phyloP scores from a whole-genome alignment of 1,284 basidiomycete genomes.

The Gastroboletus turbinatus region DNA sequence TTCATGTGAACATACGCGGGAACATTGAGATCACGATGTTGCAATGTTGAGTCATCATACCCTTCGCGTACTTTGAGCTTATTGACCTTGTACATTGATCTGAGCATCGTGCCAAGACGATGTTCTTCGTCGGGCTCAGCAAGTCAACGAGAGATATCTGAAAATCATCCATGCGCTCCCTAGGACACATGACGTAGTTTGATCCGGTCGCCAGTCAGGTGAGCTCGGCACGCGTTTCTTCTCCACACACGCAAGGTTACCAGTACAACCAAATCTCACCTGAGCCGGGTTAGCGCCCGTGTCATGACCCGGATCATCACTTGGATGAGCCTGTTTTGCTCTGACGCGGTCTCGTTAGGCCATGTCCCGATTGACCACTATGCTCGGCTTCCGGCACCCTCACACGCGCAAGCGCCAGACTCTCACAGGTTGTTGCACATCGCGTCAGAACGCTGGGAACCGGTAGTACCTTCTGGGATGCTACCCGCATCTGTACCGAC shows the following conservation, averaged over 20 bases:
- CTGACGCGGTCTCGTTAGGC: not conserved
- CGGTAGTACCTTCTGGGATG: not conserved
- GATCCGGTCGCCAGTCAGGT: slow-evolving; percentile 4
- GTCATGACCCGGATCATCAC: not conserved
- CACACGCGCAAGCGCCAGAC: not conserved
- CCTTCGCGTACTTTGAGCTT: slow-evolving; percentile 16
- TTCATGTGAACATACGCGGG: not conserved
- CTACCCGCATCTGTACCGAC: not conserved
- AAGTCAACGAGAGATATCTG: not conserved
- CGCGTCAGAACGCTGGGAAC: not conserved
- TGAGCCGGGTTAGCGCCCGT: not conserved
- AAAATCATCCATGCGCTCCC: not conserved
- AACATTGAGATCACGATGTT: not conserved
- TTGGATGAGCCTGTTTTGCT: not conserved
- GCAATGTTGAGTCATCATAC: slow-evolving; percentile 28
- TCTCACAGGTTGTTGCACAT: not conserved
- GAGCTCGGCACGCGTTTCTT: slow-evolving; percentile 4
- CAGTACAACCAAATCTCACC: not conserved
- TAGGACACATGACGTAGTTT: not conserved
- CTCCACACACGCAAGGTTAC: not conserved
- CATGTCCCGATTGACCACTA: not conserved
- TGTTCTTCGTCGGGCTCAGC: not conserved
- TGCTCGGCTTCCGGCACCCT: not conserved
- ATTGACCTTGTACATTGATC: slow-evolving; percentile 28
- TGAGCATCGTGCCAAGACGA: slow-evolving; percentile 9